phyloP scores from a whole-genome alignment of 106 monocot genomes.

The Apostasia ramifera region DNA sequence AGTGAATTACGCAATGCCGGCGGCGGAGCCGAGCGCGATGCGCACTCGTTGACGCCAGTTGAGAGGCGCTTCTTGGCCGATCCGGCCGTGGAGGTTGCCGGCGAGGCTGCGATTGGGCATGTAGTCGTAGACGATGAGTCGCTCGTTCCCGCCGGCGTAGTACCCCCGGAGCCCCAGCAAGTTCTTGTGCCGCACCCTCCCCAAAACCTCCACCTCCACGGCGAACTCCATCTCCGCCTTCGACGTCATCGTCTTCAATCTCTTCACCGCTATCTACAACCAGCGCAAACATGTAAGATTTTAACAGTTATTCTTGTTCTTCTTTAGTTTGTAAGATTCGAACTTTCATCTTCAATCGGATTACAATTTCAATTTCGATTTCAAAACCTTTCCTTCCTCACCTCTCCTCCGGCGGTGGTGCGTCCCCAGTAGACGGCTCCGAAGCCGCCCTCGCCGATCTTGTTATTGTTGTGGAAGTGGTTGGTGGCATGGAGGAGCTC shows the following conservation, averaged over 20 bases:
- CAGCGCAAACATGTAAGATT: background rate
- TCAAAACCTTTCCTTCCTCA: background rate
- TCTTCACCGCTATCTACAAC: constrained; percentile 33
- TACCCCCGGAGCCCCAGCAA: constrained; percentile 32
- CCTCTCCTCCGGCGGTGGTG: constrained; percentile 13
- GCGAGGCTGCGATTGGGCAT: constrained; percentile 45
- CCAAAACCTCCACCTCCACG: constrained; percentile 42
- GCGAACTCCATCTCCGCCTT: constrained; percentile 49
- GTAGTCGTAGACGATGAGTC: constrained; percentile 42
- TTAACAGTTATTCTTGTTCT: background rate
- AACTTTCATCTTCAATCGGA: background rate
- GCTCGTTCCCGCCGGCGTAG: constrained; percentile 25
- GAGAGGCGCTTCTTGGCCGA: background rate
- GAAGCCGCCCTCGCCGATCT: constrained; percentile 19
- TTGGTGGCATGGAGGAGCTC: constrained; percentile 15
- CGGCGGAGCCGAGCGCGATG: constrained; percentile 22
- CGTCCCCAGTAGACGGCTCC: constrained; percentile 17
- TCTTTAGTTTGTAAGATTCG: background rate
- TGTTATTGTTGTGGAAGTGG: constrained; percentile 15
- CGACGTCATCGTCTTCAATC: constrained; percentile 28
- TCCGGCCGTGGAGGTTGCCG: constrained; percentile 22
- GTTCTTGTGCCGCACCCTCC: constrained; percentile 41
- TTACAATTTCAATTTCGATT: too few species aligned
- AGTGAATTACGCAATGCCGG: constrained; percentile 20
- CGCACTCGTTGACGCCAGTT: constrained; percentile 20